phyloP scores from a whole-genome alignment of 345 rosid species.

The Acer saccharum region DNA sequence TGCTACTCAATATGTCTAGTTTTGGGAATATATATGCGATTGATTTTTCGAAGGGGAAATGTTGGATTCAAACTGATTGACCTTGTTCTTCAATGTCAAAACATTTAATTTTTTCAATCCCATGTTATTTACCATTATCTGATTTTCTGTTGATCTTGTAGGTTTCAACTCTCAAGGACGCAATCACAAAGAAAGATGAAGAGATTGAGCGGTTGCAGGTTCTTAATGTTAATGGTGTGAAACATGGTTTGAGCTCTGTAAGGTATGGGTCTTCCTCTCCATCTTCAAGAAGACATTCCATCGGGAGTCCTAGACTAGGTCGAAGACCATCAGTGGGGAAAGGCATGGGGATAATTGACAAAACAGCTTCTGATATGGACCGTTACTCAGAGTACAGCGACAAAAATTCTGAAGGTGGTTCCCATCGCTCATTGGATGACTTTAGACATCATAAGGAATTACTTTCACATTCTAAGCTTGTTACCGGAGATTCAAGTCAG shows the following conservation, averaged over 20 bases:
- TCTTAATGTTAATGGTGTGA: slow-evolving; percentile 44
- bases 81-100: background rate
- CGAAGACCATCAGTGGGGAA: slow-evolving; percentile 38
- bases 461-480: slow-evolving; percentile 42
- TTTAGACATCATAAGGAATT: slow-evolving; percentile 34
- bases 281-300: slow-evolving; percentile 71
- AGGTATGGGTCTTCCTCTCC: slow-evolving; percentile 68
- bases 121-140: slow-evolving; percentile 11
- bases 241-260: slow-evolving; percentile 44
- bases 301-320: slow-evolving; percentile 45
- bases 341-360: slow-evolving; percentile 42
- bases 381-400: slow-evolving; percentile 62
- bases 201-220: slow-evolving; percentile 70
- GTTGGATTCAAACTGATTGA: background rate
- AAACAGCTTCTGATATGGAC: slow-evolving; percentile 62
- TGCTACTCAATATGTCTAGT: background rate
- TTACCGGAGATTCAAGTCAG: slow-evolving; percentile 33
- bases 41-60: background rate
- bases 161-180: slow-evolving; percentile 80
- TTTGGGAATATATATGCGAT: background rate
- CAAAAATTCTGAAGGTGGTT: slow-evolving; percentile 71
- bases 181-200: slow-evolving; percentile 70
- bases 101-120: background rate
- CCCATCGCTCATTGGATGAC: slow-evolving; percentile 60
- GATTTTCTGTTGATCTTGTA: slow-evolving; percentile 29